Conservation (phyloP, 495 filamentous ascomycete species). For the Penicillium pulvis region DNA sequence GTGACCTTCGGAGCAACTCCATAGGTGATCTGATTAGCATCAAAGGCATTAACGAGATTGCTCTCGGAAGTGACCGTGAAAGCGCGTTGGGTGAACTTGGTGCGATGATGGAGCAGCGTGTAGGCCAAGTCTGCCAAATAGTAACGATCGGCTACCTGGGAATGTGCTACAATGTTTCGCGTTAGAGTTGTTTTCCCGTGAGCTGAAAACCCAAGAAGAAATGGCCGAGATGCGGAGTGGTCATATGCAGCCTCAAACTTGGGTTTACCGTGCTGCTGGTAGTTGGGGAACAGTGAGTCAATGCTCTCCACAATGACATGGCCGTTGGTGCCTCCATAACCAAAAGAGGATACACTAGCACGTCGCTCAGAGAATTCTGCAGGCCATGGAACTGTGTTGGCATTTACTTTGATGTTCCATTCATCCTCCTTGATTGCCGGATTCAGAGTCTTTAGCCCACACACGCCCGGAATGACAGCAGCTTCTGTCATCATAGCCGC, state of each 20-base stretch:
- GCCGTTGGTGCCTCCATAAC: not conserved
- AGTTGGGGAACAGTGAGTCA: not conserved
- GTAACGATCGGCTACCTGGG: not conserved
- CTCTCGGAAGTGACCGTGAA: not conserved
- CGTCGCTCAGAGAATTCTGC: not conserved
- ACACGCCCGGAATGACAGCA: constrained; percentile 42
- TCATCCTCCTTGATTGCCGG: constrained; percentile 39
- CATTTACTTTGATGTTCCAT: not conserved
- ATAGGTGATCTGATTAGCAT: not conserved
- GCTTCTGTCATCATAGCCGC: constrained; percentile 41
- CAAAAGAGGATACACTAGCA: not conserved
- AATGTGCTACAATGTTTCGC: not conserved
- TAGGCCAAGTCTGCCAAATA: not conserved
- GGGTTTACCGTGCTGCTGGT: not conserved
- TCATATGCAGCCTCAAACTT: not conserved
- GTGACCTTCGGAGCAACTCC: not conserved
- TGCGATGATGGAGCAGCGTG: not conserved
- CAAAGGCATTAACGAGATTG: not conserved
- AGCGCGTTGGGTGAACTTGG: not conserved
- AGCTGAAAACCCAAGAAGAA: not conserved
- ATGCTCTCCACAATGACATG: not conserved
- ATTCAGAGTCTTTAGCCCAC: constrained; percentile 9
- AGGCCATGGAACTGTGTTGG: not conserved
- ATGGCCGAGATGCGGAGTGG: not conserved
- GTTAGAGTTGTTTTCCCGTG: not conserved